These are phyloP conservation scores for Botrytis hyacinthi DNA, from an alignment of 2,329 filamentous ascomycete genomes.

Conservation along the genomic window DNA sequence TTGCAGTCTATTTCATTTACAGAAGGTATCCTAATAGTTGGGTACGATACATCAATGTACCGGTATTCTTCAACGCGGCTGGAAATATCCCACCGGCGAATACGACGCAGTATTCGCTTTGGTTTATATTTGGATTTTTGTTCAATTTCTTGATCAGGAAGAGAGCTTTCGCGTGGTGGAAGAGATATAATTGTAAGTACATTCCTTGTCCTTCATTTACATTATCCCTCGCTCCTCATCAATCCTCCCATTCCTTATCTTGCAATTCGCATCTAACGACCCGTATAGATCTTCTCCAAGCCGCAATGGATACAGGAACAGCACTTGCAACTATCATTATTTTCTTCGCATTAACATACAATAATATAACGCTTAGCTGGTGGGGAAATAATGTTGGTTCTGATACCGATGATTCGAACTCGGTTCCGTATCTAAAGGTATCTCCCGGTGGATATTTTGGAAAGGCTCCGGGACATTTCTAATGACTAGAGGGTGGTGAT, in stretches of 20 bases:
- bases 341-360: slow-evolving; percentile 52
- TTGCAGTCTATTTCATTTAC: slow-evolving; percentile 54
- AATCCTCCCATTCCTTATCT: background rate
- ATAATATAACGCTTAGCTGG: slow-evolving; percentile 43
- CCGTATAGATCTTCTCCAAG: slow-evolving; percentile 45
- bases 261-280: background rate
- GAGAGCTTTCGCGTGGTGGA: slow-evolving; percentile 49
- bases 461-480: background rate
- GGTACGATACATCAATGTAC: slow-evolving; percentile 48
- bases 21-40: slow-evolving; percentile 54
- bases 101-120: slow-evolving; percentile 48
- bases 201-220: background rate
- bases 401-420: background rate
- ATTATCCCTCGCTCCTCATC: background rate
- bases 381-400: slow-evolving; percentile 35
- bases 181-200: slow-evolving; percentile 41
- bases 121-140: slow-evolving; percentile 48
- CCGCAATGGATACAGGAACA: slow-evolving; percentile 49
- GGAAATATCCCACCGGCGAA: slow-evolving; percentile 51
- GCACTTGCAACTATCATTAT: slow-evolving; percentile 53
- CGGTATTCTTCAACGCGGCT: slow-evolving; percentile 49
- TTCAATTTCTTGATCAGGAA: slow-evolving; percentile 50
- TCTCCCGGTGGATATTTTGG: background rate
- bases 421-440: slow-evolving; percentile 11
- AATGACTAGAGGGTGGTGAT: background rate